A percentile compares a stretch with the other conserved stretches of the same genome.
Conservation (phyloP, 345 rosid genomes). For the Melaleuca quinquenervia region DNA sequence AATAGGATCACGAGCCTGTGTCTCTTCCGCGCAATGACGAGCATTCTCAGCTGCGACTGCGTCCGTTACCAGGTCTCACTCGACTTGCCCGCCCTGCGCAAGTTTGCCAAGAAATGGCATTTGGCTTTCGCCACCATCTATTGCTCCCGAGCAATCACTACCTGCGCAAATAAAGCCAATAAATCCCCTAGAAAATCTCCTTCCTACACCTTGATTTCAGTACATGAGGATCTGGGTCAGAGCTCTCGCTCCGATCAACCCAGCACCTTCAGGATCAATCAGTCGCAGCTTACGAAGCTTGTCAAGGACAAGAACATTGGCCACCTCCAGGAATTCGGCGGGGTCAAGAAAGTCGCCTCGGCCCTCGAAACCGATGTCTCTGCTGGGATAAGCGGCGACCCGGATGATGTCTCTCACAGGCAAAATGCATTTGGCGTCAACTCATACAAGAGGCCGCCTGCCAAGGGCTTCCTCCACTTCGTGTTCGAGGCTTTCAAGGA, state of each 20-base stretch:
- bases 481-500: constrained; percentile 46
- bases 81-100: constrained; percentile 7
- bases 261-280: constrained; percentile 15
- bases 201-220: constrained; percentile 5
- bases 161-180: not conserved
- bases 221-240: constrained; percentile 30
- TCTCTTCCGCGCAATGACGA: not conserved
- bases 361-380: constrained; percentile 19
- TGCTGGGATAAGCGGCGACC: constrained; percentile 24
- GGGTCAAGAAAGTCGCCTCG: constrained; percentile 25
- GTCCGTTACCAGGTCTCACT: constrained; percentile 6
- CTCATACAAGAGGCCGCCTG: constrained; percentile 44
- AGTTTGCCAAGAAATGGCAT: constrained; percentile 38
- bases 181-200: not conserved
- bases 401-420: constrained; percentile 22
- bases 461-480: constrained; percentile 32
- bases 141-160: constrained; percentile 27
- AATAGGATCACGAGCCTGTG: not conserved
- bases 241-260: constrained; percentile 28
- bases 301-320: constrained; percentile 30
- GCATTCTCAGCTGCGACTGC: not conserved
- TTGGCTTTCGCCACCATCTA: constrained; percentile 31
- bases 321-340: constrained; percentile 22
- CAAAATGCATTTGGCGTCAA: constrained; percentile 46
- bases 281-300: constrained; percentile 18